phyloP scores from a whole-genome alignment of 1,284 basidiomycete genomes.

The Entoloma clypeatum region DNA sequence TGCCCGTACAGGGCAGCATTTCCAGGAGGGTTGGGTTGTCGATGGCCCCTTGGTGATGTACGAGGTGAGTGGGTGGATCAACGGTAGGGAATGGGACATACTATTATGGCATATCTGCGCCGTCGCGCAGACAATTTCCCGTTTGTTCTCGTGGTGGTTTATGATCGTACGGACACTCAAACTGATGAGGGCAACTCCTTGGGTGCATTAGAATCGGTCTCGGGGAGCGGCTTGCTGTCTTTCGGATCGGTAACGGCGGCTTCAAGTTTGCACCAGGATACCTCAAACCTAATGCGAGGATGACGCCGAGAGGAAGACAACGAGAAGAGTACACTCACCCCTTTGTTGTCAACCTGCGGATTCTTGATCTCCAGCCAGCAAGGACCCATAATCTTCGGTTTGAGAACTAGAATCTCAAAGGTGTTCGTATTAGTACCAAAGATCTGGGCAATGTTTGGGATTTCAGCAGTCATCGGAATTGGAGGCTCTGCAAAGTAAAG shows the following conservation, averaged over 20 bases:
- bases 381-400: conserved; percentile 97
- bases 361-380: conserved; percentile 91
- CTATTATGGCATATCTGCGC: conserved; percentile 86
- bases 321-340: conserved; percentile 44
- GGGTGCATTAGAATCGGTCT: conserved; percentile 67
- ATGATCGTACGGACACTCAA: conserved; percentile 85
- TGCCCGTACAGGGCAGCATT: conserved; percentile 73
- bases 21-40: conserved; percentile 89
- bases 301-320: conserved; percentile 8
- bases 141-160: conserved; percentile 90
- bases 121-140: conserved; percentile 86
- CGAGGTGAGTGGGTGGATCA: conserved; percentile 3
- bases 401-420: conserved; percentile 92
- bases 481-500: too few relatives aligned
- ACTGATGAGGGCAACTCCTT: conserved; percentile 87
- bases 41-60: conserved; percentile 57
- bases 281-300: conserved; percentile 38
- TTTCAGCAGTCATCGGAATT: too few relatives aligned
- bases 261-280: conserved; percentile 95
- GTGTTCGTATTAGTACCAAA: conserved; percentile 90
- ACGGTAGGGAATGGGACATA: conserved; percentile 34
- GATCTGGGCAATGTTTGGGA: conserved; percentile 79
- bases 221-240: conserved; percentile 78
- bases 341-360: conserved; percentile 67
- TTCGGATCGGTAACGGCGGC: conserved; percentile 84